A percentile compares a stretch with the other conserved stretches of the same genome.
Conservation (phyloP, 2,329 filamentous ascomycete genomes). For the Fonsecaea nubica region DNA sequence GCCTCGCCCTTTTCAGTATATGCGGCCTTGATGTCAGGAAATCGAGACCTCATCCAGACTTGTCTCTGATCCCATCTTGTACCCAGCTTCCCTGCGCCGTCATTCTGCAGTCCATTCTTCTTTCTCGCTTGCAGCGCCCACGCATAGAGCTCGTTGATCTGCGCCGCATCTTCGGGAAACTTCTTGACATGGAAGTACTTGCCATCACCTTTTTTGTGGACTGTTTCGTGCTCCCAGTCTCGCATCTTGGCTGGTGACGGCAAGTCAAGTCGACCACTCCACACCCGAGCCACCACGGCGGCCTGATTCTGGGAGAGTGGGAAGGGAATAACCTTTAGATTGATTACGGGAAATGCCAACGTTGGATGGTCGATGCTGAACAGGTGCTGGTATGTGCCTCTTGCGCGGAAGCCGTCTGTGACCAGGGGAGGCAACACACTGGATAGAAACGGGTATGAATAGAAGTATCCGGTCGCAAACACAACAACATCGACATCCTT, state of each 20-base stretch:
- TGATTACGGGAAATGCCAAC: slow-evolving; percentile 75
- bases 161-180: slow-evolving; percentile 57
- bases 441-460: slow-evolving; percentile 75
- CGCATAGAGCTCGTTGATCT: slow-evolving; percentile 52
- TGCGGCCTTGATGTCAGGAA: slow-evolving; percentile 71
- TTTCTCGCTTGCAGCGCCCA: slow-evolving; percentile 49
- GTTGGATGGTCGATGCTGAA: slow-evolving; percentile 79
- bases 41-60: slow-evolving; percentile 74
- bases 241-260: slow-evolving; percentile 69
- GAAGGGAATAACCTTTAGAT: slow-evolving; percentile 88
- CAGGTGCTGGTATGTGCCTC: slow-evolving; percentile 78
- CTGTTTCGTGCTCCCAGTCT: slow-evolving; percentile 51
- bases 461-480: slow-evolving; percentile 91
- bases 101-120: slow-evolving; percentile 50
- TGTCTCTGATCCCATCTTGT: slow-evolving; percentile 74
- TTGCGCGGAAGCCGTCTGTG: slow-evolving; percentile 71
- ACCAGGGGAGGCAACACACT: slow-evolving; percentile 53
- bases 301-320: slow-evolving; percentile 79
- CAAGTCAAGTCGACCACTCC: slow-evolving; percentile 71
- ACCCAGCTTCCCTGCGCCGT: slow-evolving; percentile 68
- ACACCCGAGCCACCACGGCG: slow-evolving; percentile 76
- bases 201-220: slow-evolving; percentile 40
- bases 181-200: slow-evolving; percentile 60
- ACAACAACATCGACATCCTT: slow-evolving; percentile 74
- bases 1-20: slow-evolving; percentile 71